phyloP scores from a whole-genome alignment of 1,284 basidiomycete genomes.

The Coniferiporia weirii region DNA sequence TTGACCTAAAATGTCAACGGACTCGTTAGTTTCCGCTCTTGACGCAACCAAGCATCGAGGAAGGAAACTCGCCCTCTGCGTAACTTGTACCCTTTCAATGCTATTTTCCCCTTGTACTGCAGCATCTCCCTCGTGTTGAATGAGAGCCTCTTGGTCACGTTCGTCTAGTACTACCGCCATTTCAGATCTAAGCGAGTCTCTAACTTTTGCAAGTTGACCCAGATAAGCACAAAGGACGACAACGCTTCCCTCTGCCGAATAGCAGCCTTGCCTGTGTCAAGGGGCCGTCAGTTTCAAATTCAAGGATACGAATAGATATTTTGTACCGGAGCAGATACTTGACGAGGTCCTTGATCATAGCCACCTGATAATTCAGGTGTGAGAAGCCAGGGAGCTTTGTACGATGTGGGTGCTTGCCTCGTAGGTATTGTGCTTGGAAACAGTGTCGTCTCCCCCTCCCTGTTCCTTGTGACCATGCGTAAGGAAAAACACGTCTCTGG shows the following conservation, averaged over 20 bases:
- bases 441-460: conserved; percentile 47
- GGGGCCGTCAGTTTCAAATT: background rate
- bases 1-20: conserved; percentile 40
- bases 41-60: background rate
- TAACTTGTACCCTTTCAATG: conserved; percentile 45
- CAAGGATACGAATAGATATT: conserved; percentile 4
- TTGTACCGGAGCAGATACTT: conserved; percentile 55
- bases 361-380: conserved; percentile 38
- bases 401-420: conserved; percentile 41
- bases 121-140: conserved; percentile 40
- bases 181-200: conserved; percentile 42
- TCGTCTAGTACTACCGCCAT: conserved; percentile 66
- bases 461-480: conserved; percentile 51
- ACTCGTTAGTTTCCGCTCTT: background rate
- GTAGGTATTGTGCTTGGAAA: conserved; percentile 58
- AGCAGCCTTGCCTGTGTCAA: conserved; percentile 46
- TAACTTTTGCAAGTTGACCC: conserved; percentile 59
- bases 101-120: conserved; percentile 29
- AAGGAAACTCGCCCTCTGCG: conserved; percentile 36
- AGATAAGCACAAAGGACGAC: conserved; percentile 73
- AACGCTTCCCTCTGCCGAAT: conserved; percentile 60
- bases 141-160: conserved; percentile 55
- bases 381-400: background rate
- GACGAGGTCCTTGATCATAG: conserved; percentile 67
- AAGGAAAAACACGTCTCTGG: conserved; percentile 55